These are phyloP conservation scores for Solanum boliviense DNA, from an alignment of 257 asterid genomes.

Conservation along the genomic window DNA sequence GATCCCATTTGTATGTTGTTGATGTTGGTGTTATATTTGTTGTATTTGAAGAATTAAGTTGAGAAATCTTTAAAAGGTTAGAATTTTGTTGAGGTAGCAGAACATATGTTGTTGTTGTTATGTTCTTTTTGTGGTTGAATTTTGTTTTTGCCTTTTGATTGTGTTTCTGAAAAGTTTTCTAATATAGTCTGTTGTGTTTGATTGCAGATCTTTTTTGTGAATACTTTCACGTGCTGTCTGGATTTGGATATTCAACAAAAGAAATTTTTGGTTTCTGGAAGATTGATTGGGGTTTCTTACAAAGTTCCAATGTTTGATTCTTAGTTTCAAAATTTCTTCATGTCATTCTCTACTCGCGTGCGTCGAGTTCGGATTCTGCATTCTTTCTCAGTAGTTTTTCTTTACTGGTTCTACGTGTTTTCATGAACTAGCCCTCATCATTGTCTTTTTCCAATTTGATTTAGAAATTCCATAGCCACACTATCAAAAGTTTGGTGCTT, in stretches of 20 bases:
- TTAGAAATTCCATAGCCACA: neutral
- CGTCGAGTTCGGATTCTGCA: constrained; percentile 66
- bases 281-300: neutral
- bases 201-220: neutral
- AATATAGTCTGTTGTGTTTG: neutral
- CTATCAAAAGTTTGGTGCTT: neutral
- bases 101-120: neutral
- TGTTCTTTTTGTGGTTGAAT: neutral
- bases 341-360: constrained; percentile 27
- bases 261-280: neutral
- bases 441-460: neutral
- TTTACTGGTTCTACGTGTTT: constrained; percentile 76
- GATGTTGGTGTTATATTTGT: neutral
- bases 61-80: neutral
- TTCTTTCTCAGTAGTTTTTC: constrained; percentile 87
- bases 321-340: constrained; percentile 5
- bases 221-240: neutral
- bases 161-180: neutral
- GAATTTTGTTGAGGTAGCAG: neutral
- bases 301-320: neutral
- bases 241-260: neutral
- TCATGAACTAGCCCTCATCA: constrained; percentile 38
- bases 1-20: neutral
- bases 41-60: neutral
- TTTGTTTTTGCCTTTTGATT: neutral